Base-by-base conservation (phyloP, 2,329 filamentous ascomycete genomes). In the Botrytis hyacinthi region DNA sequence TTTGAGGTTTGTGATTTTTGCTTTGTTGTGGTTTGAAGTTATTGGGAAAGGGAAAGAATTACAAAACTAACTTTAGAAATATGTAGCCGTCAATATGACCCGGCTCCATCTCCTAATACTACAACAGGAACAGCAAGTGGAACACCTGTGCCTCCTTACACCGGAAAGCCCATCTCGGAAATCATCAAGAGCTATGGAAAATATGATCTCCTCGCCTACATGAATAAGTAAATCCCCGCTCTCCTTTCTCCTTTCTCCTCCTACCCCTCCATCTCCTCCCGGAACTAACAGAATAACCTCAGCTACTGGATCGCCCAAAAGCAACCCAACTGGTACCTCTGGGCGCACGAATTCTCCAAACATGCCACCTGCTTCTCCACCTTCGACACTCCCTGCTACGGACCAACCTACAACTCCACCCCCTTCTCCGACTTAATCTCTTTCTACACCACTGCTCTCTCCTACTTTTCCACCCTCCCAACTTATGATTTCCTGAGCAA, bases 281-380 rank as follows among this genome's bases (percentile, higher is more conserved):
- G 14, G 44, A 61, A 35, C 48, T 60, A 29, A 65, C n/a, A 18
- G 6, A n/a, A 22, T 16, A 14, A 22, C 48, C 46, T 37, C 51
- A 77, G 54, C 75, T 86, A 85, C 85, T 92, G 90, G 90, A 85
- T 91, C 76, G 85, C 85, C 66, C 87, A 88, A 76, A 82, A 83
- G 74, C 85, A 86, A 67, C 84, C 86, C 22, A 91, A 89, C 82
- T 80, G 83, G 69, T 84, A 86, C 48, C 88, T 92, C 82, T 92
- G 90, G 89, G 90, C 82, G 57, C 89, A 91, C 83, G 89, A 92
- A 79, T 91, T 90, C 83, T 86, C 84, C 82, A 92, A 92, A 83
- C 89, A 91, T 81, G 90, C 86, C 4, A 92, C 90, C 22, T 92
- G 90, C 84, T 92, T 84, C 83, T 88, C 86, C 65, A 91, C 87